Evolutionary conservation across 2,329 filamentous ascomycete species (phyloP).

Genomic region (Colletotrichum sp.): DNA sequence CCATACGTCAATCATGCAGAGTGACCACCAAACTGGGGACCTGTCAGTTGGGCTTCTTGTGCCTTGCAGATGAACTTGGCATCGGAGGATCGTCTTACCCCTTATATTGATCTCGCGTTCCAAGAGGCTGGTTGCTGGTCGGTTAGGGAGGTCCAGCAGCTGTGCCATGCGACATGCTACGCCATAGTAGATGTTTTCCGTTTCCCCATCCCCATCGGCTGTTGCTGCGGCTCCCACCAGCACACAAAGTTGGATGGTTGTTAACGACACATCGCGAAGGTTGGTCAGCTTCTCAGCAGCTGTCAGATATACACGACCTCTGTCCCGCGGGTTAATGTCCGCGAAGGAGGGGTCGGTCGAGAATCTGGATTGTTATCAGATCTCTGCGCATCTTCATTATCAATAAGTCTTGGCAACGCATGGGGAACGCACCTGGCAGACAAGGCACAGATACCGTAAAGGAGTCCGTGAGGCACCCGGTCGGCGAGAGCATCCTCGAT

Average conservation of each 20-base stretch:
- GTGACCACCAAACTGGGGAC: constrained; percentile 25
- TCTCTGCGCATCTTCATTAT: not conserved
- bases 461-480: constrained; percentile 23
- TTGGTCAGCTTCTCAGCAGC: constrained; percentile 31
- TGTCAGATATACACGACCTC: constrained; percentile 24
- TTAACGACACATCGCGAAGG: constrained; percentile 38
- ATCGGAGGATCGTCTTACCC: constrained; percentile 21
- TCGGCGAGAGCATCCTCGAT: constrained; percentile 27
- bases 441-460: constrained; percentile 30
- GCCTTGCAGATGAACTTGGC: constrained; percentile 12
- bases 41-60: not conserved
- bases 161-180: constrained; percentile 38
- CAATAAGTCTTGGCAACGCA: not conserved
- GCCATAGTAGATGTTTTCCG: constrained; percentile 43
- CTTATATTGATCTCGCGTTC: constrained; percentile 38
- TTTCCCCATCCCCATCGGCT: constrained; percentile 37
- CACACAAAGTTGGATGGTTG: constrained; percentile 42
- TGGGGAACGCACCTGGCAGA: constrained; percentile 23
- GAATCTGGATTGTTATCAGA: constrained; percentile 22
- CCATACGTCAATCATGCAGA: constrained; percentile 28
- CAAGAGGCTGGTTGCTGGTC: constrained; percentile 27
- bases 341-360: constrained; percentile 25
- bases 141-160: constrained; percentile 37
- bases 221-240: constrained; percentile 38
- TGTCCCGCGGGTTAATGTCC: constrained; percentile 23